Evolutionary conservation across 2,329 filamentous ascomycete species (phyloP).

Genomic region (Cladosporium velox): DNA sequence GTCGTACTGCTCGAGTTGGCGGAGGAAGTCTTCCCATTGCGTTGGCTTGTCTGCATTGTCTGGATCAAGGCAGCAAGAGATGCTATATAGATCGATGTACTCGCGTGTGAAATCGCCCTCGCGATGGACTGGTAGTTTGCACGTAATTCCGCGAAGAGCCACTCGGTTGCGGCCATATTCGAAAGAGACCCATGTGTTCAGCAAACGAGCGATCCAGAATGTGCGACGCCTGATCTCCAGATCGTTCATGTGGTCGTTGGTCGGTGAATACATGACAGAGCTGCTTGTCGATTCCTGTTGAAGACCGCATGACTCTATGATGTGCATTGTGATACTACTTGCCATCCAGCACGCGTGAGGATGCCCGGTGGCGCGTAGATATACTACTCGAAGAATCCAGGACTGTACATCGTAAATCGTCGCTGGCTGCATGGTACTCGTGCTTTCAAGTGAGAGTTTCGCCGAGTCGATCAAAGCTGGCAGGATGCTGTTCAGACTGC

Average conservation of each 20-base stretch:
- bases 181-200: constrained; percentile 62
- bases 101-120: constrained; percentile 50
- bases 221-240: constrained; percentile 33
- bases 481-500: constrained; percentile 24
- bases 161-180: constrained; percentile 59
- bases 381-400: constrained; percentile 57
- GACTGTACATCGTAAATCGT: constrained; percentile 47
- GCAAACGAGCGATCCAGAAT: constrained; percentile 56
- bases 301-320: constrained; percentile 57
- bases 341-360: constrained; percentile 61
- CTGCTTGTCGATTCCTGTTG: constrained; percentile 43
- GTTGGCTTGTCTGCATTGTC: constrained; percentile 37
- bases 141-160: constrained; percentile 49
- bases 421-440: constrained; percentile 40
- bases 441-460: constrained; percentile 47
- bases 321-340: constrained; percentile 59
- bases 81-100: constrained; percentile 55
- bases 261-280: constrained; percentile 31
- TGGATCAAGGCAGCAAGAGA: constrained; percentile 58
- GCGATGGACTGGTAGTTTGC: constrained; percentile 43
- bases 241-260: constrained; percentile 28
- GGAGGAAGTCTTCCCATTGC: constrained; percentile 39
- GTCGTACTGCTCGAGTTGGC: constrained; percentile 35
- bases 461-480: constrained; percentile 41
- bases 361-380: constrained; percentile 55